phyloP scores from a whole-genome alignment of 371 early-diverging fungal genomes.

The Gilbertella persicaria region DNA sequence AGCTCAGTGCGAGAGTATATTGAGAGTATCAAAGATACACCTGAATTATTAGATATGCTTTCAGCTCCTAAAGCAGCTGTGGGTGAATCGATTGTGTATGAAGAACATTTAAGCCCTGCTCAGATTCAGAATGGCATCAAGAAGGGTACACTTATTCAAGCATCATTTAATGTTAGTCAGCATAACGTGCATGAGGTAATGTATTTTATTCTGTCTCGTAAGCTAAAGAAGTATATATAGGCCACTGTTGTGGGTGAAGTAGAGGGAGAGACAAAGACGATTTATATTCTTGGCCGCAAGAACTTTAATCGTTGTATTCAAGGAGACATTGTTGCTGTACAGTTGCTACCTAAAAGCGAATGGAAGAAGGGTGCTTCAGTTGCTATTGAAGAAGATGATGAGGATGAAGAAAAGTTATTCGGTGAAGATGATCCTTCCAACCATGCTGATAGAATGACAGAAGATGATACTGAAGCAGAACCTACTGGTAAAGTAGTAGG shows the following conservation, averaged over 20 bases:
- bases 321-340: conserved; percentile 89
- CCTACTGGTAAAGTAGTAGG: conserved; percentile 92
- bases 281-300: conserved; percentile 82
- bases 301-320: conserved; percentile 91
- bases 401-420: conserved; percentile 45
- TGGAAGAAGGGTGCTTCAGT: conserved; percentile 80
- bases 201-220: no score
- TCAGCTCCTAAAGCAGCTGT: conserved; percentile 57
- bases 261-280: conserved; percentile 69
- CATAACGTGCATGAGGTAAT: conserved; percentile 85
- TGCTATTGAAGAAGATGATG: conserved; percentile 71
- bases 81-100: conserved; percentile 56
- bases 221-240: conserved; percentile 34
- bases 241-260: conserved; percentile 78
- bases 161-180: conserved; percentile 75
- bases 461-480: conserved; percentile 31
- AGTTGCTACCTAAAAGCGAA: conserved; percentile 78
- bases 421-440: conserved; percentile 42
- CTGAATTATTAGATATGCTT: conserved; percentile 90
- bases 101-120: conserved; percentile 69
- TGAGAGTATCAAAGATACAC: conserved; percentile 52
- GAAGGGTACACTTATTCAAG: conserved; percentile 78
- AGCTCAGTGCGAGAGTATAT: conserved; percentile 60
- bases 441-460: conserved; percentile 24
- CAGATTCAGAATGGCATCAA: conserved; percentile 88